Conservation (phyloP, 306 rosid species). For the Canavalia gladiata region DNA sequence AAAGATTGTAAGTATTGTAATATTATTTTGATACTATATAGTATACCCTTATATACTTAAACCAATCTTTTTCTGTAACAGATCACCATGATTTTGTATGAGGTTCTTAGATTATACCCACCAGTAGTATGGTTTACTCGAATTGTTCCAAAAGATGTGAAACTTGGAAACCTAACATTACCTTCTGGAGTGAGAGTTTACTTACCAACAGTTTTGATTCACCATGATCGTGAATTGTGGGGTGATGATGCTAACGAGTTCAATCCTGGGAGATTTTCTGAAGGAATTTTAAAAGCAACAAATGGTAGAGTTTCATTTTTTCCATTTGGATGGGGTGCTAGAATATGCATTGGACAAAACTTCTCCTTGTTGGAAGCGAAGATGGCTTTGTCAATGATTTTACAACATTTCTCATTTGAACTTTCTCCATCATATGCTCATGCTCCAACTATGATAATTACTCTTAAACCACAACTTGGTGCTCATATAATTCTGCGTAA, state of each 20-base stretch:
- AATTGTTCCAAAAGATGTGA: slow-evolving; percentile 11
- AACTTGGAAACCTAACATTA: slow-evolving; percentile 48
- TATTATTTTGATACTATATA: too few relatives aligned
- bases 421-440: slow-evolving; percentile 62
- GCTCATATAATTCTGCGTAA: slow-evolving; percentile 48
- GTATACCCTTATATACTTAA: neutral
- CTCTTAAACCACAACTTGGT: slow-evolving; percentile 58
- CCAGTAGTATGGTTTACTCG: neutral
- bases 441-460: slow-evolving; percentile 23
- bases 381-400: slow-evolving; percentile 57
- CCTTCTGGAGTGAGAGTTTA: slow-evolving; percentile 24
- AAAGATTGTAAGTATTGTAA: slow-evolving; percentile 61
- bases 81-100: slow-evolving; percentile 63
- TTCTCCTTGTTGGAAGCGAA: slow-evolving; percentile 57
- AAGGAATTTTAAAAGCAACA: slow-evolving; percentile 57
- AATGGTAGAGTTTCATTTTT: slow-evolving; percentile 33
- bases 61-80: neutral
- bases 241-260: slow-evolving; percentile 56
- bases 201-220: slow-evolving; percentile 40
- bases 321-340: slow-evolving; percentile 57
- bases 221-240: slow-evolving; percentile 51
- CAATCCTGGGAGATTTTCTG: slow-evolving; percentile 59
- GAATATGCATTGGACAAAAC: slow-evolving; percentile 59
- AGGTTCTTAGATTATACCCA: slow-evolving; percentile 74
- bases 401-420: slow-evolving; percentile 58